A percentile compares a stretch with the other conserved stretches of the same genome.
Evolutionary conservation across 768 basidiomycete genomes (phyloP).

Genomic region (Holtermannia corniformis): DNA sequence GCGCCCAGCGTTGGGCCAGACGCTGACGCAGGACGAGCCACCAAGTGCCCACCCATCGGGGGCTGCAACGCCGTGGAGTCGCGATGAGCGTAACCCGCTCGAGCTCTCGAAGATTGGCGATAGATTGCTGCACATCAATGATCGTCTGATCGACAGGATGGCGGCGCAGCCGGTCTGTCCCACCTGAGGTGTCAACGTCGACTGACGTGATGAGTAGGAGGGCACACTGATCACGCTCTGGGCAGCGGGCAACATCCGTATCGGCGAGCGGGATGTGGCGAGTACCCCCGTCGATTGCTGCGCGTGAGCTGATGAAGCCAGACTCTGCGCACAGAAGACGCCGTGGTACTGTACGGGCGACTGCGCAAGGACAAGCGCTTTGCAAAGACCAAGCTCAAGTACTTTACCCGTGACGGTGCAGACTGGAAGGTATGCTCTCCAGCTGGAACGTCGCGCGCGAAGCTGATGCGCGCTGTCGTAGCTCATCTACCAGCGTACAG

Average conservation of each 20-base stretch:
- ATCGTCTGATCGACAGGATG: background rate
- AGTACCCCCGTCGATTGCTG: background rate
- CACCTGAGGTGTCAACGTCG: background rate
- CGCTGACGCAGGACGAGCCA: too few species aligned
- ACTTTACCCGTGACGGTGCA: background rate
- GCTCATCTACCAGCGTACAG: background rate
- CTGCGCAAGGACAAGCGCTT: background rate
- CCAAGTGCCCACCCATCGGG: background rate
- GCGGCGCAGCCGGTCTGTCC: background rate
- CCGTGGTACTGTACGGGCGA: background rate
- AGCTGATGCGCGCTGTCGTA: background rate
- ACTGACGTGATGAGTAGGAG: background rate
- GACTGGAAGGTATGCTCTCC: background rate
- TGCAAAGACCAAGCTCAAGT: background rate
- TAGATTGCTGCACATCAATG: background rate
- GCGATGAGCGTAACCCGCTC: background rate
- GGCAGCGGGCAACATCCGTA: background rate
- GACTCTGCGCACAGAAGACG: background rate
- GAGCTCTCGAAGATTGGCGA: background rate
- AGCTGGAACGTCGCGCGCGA: too few species aligned
- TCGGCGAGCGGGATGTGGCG: background rate
- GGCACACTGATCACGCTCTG: background rate
- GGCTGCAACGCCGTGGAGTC: background rate
- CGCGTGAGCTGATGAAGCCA: background rate
- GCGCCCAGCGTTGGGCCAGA: too few species aligned